A percentile compares a stretch with the other conserved stretches of the same genome.
phyloP scores from a whole-genome alignment of 192 early-diverging fungal genomes.

The Linnemannia schmuckeri region DNA sequence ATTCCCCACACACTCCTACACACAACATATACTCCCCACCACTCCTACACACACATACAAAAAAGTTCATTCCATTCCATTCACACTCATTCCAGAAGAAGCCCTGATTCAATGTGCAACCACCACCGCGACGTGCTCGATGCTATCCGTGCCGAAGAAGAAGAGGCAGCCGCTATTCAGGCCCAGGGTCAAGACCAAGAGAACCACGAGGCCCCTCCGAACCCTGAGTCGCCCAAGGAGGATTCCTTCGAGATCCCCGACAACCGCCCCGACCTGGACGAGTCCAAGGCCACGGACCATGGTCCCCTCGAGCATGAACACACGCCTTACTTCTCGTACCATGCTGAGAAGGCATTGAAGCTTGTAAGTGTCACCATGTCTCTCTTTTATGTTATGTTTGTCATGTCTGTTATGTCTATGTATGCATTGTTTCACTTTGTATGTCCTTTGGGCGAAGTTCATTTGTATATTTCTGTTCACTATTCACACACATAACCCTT shows the following conservation, averaged over 20 bases:
- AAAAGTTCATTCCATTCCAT: not conserved
- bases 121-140: conserved; percentile 36
- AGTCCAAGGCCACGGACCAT: conserved; percentile 32
- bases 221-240: conserved; percentile 23
- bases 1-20: conserved; percentile 12
- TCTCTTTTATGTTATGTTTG: not conserved
- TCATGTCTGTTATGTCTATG: not conserved
- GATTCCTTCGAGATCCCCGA: conserved; percentile 51
- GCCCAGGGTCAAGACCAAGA: conserved; percentile 4
- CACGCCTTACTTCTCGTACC: conserved; percentile 55
- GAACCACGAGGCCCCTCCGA: conserved; percentile 20
- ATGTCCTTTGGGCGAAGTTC: not conserved
- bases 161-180: not conserved
- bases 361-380: conserved; percentile 25
- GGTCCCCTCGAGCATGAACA: conserved; percentile 31
- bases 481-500: not conserved
- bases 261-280: conserved; percentile 40
- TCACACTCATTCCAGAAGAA: not conserved
- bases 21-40: not conserved
- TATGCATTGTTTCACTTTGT: conserved; percentile 9
- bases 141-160: conserved; percentile 32
- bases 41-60: not conserved
- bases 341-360: conserved; percentile 51
- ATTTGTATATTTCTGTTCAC: not conserved
- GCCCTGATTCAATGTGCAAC: conserved; percentile 40